phyloP scores from a whole-genome alignment of 2,329 filamentous ascomycete genomes.

The Akanthomyces lecanii region DNA sequence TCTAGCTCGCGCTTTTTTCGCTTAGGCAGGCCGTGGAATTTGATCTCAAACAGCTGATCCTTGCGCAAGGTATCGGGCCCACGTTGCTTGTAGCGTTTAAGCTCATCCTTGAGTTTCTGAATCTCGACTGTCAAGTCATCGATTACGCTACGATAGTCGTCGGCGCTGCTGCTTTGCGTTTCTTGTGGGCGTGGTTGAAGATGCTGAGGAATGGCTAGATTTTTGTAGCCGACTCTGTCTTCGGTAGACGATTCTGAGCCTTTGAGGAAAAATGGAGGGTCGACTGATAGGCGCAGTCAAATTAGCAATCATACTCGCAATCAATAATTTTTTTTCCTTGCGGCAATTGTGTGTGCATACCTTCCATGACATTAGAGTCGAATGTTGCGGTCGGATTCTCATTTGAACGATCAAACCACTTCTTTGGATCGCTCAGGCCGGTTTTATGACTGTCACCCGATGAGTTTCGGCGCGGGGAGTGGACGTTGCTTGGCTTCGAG shows the following conservation, averaged over 20 bases:
- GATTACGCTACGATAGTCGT: slow-evolving; percentile 77
- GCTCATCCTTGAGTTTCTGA: slow-evolving; percentile 67
- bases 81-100: slow-evolving; percentile 66
- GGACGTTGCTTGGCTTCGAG: slow-evolving; percentile 19
- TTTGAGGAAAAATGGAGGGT: slow-evolving; percentile 53
- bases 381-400: slow-evolving; percentile 42
- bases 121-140: slow-evolving; percentile 85
- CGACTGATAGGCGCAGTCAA: slow-evolving; percentile 30
- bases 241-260: slow-evolving; percentile 50
- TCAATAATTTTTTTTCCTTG: background rate
- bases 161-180: slow-evolving; percentile 57
- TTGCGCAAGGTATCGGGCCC: slow-evolving; percentile 63
- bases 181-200: slow-evolving; percentile 22
- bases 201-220: slow-evolving; percentile 26
- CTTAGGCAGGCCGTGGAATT: slow-evolving; percentile 67
- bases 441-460: slow-evolving; percentile 49
- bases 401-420: slow-evolving; percentile 54
- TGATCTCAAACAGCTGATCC: slow-evolving; percentile 79
- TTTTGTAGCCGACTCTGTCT: slow-evolving; percentile 29
- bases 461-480: slow-evolving; percentile 35
- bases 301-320: background rate
- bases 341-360: slow-evolving; percentile 25
- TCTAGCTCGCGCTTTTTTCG: slow-evolving; percentile 75
- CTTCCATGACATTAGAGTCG: slow-evolving; percentile 45
- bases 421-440: slow-evolving; percentile 45